Conservation (phyloP, 495 filamentous ascomycete species). For the Oidiodendron maius region DNA sequence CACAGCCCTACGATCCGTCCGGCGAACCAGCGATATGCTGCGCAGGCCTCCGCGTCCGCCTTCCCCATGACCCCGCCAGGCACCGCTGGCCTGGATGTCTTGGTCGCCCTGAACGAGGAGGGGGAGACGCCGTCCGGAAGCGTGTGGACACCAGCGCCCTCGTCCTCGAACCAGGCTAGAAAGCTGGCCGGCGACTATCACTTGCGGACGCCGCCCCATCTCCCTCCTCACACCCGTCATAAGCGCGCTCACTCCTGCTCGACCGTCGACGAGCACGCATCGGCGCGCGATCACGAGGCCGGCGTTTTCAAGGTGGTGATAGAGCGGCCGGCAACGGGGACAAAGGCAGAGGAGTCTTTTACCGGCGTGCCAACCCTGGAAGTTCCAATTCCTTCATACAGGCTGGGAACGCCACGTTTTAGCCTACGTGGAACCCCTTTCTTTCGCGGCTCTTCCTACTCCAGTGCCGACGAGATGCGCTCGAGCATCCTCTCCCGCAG, state of each 20-base stretch:
- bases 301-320: conserved; percentile 82
- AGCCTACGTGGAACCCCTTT: conserved; percentile 71
- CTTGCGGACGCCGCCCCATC: conserved; percentile 12
- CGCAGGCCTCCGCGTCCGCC: conserved; percentile 53
- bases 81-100: conserved; percentile 46
- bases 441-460: conserved; percentile 68
- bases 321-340: conserved; percentile 60
- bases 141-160: conserved; percentile 37
- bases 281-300: conserved; percentile 46
- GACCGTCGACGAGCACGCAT: conserved; percentile 43
- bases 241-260: conserved; percentile 59
- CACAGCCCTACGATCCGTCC: conserved; percentile 55
- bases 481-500: conserved; percentile 19
- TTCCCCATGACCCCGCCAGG: conserved; percentile 53
- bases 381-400: conserved; percentile 80
- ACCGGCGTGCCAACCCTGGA: conserved; percentile 54
- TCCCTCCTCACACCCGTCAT: conserved; percentile 20
- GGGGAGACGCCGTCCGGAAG: conserved; percentile 42
- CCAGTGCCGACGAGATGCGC: conserved; percentile 42
- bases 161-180: conserved; percentile 23
- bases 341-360: conserved; percentile 60
- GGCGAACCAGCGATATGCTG: conserved; percentile 50
- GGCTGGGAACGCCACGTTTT: conserved; percentile 77
- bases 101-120: conserved; percentile 29
- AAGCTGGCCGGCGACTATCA: conserved; percentile 25